These are phyloP conservation scores for Arthrobotrys iridis DNA, from an alignment of 2,329 filamentous ascomycete genomes.

Conservation along the genomic window DNA sequence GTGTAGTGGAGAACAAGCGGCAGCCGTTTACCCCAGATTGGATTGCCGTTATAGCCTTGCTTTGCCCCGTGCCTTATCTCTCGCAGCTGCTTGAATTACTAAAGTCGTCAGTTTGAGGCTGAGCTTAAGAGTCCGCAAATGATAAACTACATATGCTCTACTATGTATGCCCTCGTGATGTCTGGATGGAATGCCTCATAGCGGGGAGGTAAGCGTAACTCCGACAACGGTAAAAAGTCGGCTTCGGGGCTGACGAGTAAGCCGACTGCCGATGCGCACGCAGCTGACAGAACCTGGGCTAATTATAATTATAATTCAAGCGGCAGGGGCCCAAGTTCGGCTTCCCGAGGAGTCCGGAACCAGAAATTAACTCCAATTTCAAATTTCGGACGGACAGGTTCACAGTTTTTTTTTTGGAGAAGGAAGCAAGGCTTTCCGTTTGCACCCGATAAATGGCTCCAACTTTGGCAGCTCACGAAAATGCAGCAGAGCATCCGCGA, in stretches of 20 bases:
- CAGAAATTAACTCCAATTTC: not conserved
- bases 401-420: not conserved
- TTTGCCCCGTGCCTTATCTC: too few relatives aligned
- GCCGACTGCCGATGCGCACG: slow-evolving; percentile 13
- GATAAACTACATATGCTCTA: too few relatives aligned
- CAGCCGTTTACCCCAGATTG: slow-evolving; percentile 2
- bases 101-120: too few relatives aligned
- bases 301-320: too few relatives aligned
- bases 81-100: too few relatives aligned
- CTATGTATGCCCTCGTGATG: too few relatives aligned
- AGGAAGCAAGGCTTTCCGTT: slow-evolving; percentile 16
- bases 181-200: not conserved
- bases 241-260: not conserved
- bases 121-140: not conserved
- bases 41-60: too few relatives aligned
- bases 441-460: slow-evolving; percentile 26
- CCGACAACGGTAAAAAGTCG: not conserved
- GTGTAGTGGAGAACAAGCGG: too few relatives aligned
- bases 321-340: not conserved
- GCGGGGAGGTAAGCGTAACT: slow-evolving; percentile 18
- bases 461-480: slow-evolving; percentile 44
- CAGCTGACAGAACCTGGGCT: not conserved
- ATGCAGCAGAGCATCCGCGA: not conserved
- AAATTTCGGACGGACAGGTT: not conserved
- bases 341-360: slow-evolving; percentile 4